Conservation (phyloP, 2,329 filamentous ascomycete species). For the Aschersonia sp. region DNA sequence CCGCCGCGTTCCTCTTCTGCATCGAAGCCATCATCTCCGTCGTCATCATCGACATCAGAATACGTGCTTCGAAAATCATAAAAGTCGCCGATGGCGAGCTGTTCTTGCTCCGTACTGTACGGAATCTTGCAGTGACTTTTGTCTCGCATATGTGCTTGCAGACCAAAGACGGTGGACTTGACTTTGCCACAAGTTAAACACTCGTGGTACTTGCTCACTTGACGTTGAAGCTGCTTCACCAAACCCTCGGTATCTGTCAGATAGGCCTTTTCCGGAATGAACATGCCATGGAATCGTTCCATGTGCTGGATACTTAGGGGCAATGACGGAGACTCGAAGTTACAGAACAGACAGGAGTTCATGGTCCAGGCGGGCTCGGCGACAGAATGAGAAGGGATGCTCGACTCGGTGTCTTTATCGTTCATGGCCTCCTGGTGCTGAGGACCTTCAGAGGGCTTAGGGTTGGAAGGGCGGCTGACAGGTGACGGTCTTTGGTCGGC, state of each 20-base stretch:
- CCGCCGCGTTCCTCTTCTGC: conserved; percentile 33
- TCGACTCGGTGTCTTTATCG: conserved; percentile 28
- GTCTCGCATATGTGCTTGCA: conserved; percentile 95
- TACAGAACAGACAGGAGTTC: conserved; percentile 76
- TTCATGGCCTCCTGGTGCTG: conserved; percentile 19
- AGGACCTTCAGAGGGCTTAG: conserved; percentile 22
- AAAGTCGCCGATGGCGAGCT: conserved; percentile 87
- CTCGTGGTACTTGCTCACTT: conserved; percentile 66
- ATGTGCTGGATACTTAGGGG: conserved; percentile 76
- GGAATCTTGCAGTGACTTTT: conserved; percentile 95
- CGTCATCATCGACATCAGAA: conserved; percentile 60
- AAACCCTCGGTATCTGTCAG: conserved; percentile 73
- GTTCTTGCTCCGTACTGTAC: conserved; percentile 75
- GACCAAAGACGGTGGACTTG: conserved; percentile 62
- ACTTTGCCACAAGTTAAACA: conserved; percentile 81
- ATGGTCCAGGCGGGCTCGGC: conserved; percentile 27
- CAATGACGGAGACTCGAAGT: conserved; percentile 63
- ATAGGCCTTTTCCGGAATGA: conserved; percentile 81
- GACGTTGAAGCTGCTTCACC: conserved; percentile 62
- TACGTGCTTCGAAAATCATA: conserved; percentile 97
- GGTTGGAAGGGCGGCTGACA: conserved; percentile 39
- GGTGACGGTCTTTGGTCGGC: conserved; percentile 30
- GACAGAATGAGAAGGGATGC: conserved; percentile 20
- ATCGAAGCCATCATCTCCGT: conserved; percentile 37
- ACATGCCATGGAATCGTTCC: conserved; percentile 87